phyloP scores from a whole-genome alignment of 805 yeast genomes.

The Nakazawaea ishiwadae region DNA sequence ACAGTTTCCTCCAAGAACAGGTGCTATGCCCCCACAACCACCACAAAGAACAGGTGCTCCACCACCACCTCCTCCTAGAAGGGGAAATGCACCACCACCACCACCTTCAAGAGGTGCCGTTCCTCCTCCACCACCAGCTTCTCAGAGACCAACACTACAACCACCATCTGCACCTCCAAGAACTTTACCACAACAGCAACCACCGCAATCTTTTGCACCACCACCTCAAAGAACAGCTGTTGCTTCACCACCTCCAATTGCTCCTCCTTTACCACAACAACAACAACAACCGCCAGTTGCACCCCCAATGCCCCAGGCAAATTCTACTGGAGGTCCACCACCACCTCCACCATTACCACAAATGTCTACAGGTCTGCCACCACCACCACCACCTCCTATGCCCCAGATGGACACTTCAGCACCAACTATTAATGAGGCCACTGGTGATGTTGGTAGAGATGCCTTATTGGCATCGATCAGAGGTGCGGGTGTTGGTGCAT shows the following conservation, averaged over 20 bases:
- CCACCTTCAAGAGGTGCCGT: conserved; percentile 27
- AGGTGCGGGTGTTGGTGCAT: conserved; percentile 64
- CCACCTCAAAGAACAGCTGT: conserved; percentile 22
- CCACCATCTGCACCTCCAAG: conserved; percentile 10
- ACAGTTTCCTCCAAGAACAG: conserved; percentile 18
- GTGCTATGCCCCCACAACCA: conserved; percentile 18
- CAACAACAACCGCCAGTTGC: conserved; percentile 24
- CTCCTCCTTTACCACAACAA: conserved; percentile 18
- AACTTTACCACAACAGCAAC: conserved; percentile 18
- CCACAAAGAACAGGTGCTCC: conserved; percentile 21
- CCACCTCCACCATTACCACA: conserved; percentile 33
- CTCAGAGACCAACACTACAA: conserved; percentile 13
- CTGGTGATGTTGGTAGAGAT: conserved; percentile 60
- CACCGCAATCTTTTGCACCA: conserved; percentile 21
- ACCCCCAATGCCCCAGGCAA: conserved; percentile 22
- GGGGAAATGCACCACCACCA: conserved; percentile 21
- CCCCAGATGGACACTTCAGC: conserved; percentile 31
- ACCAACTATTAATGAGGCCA: conserved; percentile 27
- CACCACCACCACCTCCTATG: conserved; percentile 43
- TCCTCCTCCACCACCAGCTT: conserved; percentile 16
- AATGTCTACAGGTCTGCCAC: conserved; percentile 23
- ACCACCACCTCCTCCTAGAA: conserved; percentile 14
- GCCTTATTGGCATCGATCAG: conserved; percentile 85
- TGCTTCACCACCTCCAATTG: conserved; percentile 20
- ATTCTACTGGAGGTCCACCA: conserved; percentile 16